Base-by-base conservation (phyloP, 2,329 filamentous ascomycete species). In the Fusarium tuaranense region DNA sequence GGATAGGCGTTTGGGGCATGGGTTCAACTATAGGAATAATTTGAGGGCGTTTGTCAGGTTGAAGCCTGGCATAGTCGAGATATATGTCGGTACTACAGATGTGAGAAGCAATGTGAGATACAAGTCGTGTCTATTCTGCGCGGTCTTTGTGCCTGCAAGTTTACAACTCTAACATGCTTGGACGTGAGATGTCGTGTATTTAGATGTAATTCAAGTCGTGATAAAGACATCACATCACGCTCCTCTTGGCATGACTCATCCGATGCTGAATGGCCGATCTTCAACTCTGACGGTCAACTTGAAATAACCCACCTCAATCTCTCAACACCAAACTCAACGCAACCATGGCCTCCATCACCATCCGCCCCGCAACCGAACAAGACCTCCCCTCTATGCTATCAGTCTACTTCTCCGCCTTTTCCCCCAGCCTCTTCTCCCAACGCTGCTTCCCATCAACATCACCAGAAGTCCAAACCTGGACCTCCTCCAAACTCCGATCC, bases 311-410 rank as follows among this genome's bases (percentile, higher is more conserved):
- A n/a, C n/a, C n/a, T 32, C 20, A 30, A 41, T 5, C 30, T 14
- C 30, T 5, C 39, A 60, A 14, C 27, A 25, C 30, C 12, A 7
- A 27, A 27, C 44, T 39, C 9, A 63, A 44, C 34, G 2, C 18
- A 39, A 60, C 36, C 39, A 78, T 78, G 77, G 27, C 67, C 12
- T 22, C 68, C 14, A 39, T 73, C 32, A 66, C 39, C 2, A 25
- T 87, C 66, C 85, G 86, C 34, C 80, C 81, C 38, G 87, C 84
- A 48, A 83, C 78, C 1, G 68, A 78, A 3, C 62, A 72, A 7
- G 83, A 85, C 70, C 70, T 81, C 38, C 72, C 79, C 7, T 67
- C 65, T n/a, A 78, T 85, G 68, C 64, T 80, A 36, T 65, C 72
- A 13, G 76, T 82, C 70, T 73, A 78, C 62, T 73, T 78, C 60